phyloP scores from a whole-genome alignment of 495 filamentous ascomycete genomes.

The Daldinia caldariorum region DNA sequence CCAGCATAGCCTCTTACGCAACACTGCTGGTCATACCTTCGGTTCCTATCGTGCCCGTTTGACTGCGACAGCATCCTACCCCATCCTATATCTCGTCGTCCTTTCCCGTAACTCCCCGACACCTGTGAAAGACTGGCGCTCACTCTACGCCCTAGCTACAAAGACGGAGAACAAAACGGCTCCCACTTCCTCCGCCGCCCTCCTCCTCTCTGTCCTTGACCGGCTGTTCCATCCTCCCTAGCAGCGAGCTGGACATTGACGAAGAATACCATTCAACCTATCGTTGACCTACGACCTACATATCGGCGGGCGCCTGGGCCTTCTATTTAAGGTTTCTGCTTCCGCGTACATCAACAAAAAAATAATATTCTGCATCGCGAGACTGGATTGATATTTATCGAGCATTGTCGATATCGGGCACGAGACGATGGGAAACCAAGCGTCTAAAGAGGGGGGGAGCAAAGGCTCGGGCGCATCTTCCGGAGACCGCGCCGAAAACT shows the following conservation, averaged over 20 bases:
- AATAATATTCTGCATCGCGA: constrained; percentile 15
- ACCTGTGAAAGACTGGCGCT: constrained; percentile 21
- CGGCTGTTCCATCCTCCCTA: constrained; percentile 61
- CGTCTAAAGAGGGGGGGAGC: constrained; percentile 76
- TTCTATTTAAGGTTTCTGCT: constrained; percentile 17
- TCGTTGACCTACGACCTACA: constrained; percentile 47
- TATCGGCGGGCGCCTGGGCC: constrained; percentile 57
- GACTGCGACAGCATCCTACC: constrained; percentile 30
- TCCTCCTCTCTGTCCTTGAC: constrained; percentile 57
- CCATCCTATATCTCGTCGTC: constrained; percentile 20
- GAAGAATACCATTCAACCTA: constrained; percentile 20
- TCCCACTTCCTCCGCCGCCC: constrained; percentile 55
- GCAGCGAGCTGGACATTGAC: constrained; percentile 34
- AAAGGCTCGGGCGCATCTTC: constrained; percentile 51
- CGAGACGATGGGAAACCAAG: constrained; percentile 85
- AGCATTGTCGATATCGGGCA: constrained; percentile 28
- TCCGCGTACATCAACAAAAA: constrained; percentile 27
- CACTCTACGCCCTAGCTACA: constrained; percentile 34
- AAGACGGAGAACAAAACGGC: constrained; percentile 57
- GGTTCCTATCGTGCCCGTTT: constrained; percentile 30
- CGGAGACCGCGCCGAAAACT: constrained; percentile 50
- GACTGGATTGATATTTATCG: constrained; percentile 11
- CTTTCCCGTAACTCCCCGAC: constrained; percentile 16
- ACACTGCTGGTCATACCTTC: constrained; percentile 25
- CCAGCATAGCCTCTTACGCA: constrained; percentile 43